Evolutionary conservation across 164 flowering plant species (phyloP), one percentile per base, ranked within the genome.

Genomic region (Vitis cinerea): DNA sequence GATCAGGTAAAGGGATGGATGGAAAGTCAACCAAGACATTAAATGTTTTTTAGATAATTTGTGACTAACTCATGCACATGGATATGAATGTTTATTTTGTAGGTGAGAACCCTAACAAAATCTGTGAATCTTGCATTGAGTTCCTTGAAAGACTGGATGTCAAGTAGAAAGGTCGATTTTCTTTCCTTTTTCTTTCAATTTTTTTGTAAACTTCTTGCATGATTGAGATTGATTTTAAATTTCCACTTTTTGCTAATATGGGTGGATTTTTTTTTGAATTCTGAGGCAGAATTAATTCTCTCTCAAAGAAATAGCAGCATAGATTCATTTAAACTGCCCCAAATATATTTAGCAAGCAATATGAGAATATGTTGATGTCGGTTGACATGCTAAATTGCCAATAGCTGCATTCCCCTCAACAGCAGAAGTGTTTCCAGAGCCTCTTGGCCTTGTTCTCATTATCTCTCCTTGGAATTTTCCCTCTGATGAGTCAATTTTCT

Each of bases 381-480:
- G 60, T 52, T 30, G 59, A 44, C 63, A 82, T 83, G 85, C 74
- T 1, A 61, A 48, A 29, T 64, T 80, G 63, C 85, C 85, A 52
- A 12, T 23, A 44, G 61, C 73, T 52, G 83, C 83, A 9, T 31
- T 74, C 59, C 75, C 74, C 12, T 52, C 78, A 0, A 66, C 75
- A 13, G 86, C 80, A 65, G 79, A 83, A 72, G 0, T 83, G 37
- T 65, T 83, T 58, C 77, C 80, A 8, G 82, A 83, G 75, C 86
- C 86, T 61, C 76, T 83, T n/a, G 86, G 86, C 9, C 72, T 80
- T 37, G 86, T 83, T 50, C 82, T 83, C 17, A 61, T 83, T 4
- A 54, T 78, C 14, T 78, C 86, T n/a, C 68, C 83, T 11, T 83
- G 86, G 86, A 83, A 83, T 71, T 78, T 80, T 23, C 86, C 86